Evolutionary conservation across 164 flowering plant genomes (phyloP), one percentile per base, ranked within the genome.

Genomic region (Platanus orientalis): DNA sequence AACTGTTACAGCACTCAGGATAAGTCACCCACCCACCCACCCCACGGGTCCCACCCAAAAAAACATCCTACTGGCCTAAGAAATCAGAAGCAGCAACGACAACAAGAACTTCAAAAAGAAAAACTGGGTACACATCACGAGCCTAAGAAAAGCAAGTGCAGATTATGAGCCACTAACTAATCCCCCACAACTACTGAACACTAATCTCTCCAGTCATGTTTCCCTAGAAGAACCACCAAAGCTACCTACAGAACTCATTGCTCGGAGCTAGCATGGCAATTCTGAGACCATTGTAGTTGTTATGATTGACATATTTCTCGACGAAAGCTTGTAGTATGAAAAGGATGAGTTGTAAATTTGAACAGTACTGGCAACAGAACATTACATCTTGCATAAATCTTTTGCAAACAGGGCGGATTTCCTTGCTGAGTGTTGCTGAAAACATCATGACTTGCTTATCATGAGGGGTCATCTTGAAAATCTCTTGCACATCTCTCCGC

Each of bases 371-470:
- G 87, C 83, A 78, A 87, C 73, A 72, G 78, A 75, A 84, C 80
- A 89, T 91, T 94, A 94, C 99, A 88, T 94, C 99, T 94, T 91
- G 99, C 99, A 94, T 94, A 68, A 94, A 94, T 65, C 81, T 94
- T 82, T 94, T 89, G 96, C 99, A 94, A 45, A 94, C 97, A 7
- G 99, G 97, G 28, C 97, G 99, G n/a, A 94, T 94, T 70, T 88
- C 97, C 74, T 94, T 94, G 95, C 97, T 91, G 59, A 94, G 96
- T 0, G 99, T 94, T 9, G 99, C 97, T 5, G 99, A 94, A 71
- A 94, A 94, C 99, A 94, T 94, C 99, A 94, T 94, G 25, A 91
- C 99, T 85, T 94, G 87, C 80, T 94, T 94, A 72, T 94, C 97
- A 78, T 94, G 97, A 40, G 99, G 97, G 3, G 97, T 94, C 97